Evolutionary conservation across 192 early-diverging fungal genomes (phyloP).

Genomic region (Coemansia sp.): DNA sequence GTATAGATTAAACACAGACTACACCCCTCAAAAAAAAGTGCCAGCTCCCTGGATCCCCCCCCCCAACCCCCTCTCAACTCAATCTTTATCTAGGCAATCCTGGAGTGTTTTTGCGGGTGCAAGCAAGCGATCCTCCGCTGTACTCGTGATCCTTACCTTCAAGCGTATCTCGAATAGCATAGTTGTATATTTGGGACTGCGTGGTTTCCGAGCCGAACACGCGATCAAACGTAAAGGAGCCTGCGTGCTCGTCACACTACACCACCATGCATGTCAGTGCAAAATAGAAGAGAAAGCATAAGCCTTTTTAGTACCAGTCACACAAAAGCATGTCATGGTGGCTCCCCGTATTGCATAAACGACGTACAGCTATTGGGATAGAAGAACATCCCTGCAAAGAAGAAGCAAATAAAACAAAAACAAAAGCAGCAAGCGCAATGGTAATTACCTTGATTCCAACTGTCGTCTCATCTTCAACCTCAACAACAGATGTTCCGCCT

Average conservation of each 20-base stretch:
- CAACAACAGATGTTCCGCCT: slow-evolving; percentile 85
- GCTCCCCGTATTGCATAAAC: neutral
- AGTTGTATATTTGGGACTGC: slow-evolving; percentile 88
- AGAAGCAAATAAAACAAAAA: slow-evolving; percentile 9
- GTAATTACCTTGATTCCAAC: slow-evolving; percentile 41
- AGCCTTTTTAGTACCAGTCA: slow-evolving; percentile 1
- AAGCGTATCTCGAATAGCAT: slow-evolving; percentile 87
- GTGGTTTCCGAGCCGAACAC: slow-evolving; percentile 84
- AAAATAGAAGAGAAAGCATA: slow-evolving; percentile 12
- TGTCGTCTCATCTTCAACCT: slow-evolving; percentile 69
- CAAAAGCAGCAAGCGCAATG: neutral
- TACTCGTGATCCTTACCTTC: slow-evolving; percentile 67
- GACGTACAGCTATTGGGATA: neutral
- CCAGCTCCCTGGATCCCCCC: neutral
- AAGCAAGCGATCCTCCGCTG: neutral
- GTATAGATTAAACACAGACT: neutral
- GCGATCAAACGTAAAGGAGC: slow-evolving; percentile 86
- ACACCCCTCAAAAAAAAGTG: neutral
- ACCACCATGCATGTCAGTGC: slow-evolving; percentile 16
- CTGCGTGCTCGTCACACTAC: slow-evolving; percentile 64
- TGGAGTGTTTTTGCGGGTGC: neutral
- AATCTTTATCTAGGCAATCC: neutral
- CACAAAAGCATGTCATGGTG: neutral
- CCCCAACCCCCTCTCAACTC: neutral
- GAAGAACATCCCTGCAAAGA: neutral